Evolutionary conservation across 1,139 yeast species (phyloP).

Genomic region (Protomyces gravidus): DNA sequence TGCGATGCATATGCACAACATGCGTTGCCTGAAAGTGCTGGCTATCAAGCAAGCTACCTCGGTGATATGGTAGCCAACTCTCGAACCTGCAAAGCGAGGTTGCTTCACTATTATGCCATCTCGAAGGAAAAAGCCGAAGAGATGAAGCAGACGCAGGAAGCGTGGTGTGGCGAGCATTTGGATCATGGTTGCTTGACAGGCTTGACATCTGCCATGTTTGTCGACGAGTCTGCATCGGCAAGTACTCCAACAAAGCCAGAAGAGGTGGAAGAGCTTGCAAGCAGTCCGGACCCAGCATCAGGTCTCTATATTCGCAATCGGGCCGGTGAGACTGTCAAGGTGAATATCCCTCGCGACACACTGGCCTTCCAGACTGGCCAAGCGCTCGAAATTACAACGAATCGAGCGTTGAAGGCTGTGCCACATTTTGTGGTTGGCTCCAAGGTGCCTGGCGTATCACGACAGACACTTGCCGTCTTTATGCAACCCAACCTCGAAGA

Average conservation of each 20-base stretch:
- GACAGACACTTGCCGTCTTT: slow-evolving; percentile 62
- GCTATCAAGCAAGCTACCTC: slow-evolving; percentile 45
- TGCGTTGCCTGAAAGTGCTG: slow-evolving; percentile 33
- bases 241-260: slow-evolving; percentile 5
- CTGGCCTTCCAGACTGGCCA: slow-evolving; percentile 64
- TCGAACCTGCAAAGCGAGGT: slow-evolving; percentile 57
- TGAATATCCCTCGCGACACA: slow-evolving; percentile 54
- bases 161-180: slow-evolving; percentile 65
- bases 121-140: slow-evolving; percentile 17
- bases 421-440: slow-evolving; percentile 56
- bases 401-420: slow-evolving; percentile 55
- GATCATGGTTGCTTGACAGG: slow-evolving; percentile 65
- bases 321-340: slow-evolving; percentile 48
- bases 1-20: slow-evolving; percentile 44
- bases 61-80: slow-evolving; percentile 49
- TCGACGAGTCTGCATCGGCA: slow-evolving; percentile 34
- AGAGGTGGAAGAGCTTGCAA: slow-evolving; percentile 36
- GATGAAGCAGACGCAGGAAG: slow-evolving; percentile 36
- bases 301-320: slow-evolving; percentile 56
- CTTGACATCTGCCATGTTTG: slow-evolving; percentile 49
- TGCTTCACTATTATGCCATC: slow-evolving; percentile 52
- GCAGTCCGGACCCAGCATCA: slow-evolving; percentile 48
- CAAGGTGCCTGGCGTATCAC: slow-evolving; percentile 42
- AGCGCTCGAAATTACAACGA: slow-evolving; percentile 54
- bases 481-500: slow-evolving; percentile 60